Percentiles rank a stretch among this genome's conserved stretches.
phyloP scores from a whole-genome alignment of 345 rosid species.

The Salix viminalis region DNA sequence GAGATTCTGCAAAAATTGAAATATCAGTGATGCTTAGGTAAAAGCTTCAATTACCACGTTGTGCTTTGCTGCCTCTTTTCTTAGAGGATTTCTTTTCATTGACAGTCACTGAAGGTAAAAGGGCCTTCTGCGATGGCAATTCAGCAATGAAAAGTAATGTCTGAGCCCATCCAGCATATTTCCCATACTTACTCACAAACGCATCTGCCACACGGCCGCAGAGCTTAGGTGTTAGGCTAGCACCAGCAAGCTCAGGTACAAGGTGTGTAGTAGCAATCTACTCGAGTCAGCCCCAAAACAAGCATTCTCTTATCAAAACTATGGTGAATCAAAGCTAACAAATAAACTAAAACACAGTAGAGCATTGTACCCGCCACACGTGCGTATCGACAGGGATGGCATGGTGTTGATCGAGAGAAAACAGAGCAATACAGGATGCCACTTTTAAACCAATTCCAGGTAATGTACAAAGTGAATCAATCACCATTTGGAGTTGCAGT shows the following conservation, averaged over 20 bases:
- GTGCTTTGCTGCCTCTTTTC: slow-evolving; percentile 17
- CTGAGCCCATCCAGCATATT: slow-evolving; percentile 97
- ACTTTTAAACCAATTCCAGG: slow-evolving; percentile 96
- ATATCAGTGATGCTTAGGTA: neutral
- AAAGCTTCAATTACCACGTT: slow-evolving; percentile 14
- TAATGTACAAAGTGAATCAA: slow-evolving; percentile 70
- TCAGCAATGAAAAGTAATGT: slow-evolving; percentile 86
- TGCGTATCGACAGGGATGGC: slow-evolving; percentile 96
- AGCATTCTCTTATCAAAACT: neutral
- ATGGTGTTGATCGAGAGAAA: slow-evolving; percentile 88
- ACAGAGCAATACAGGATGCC: slow-evolving; percentile 88
- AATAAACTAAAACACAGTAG: neutral
- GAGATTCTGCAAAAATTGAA: neutral
- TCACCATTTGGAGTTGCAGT: slow-evolving; percentile 52
- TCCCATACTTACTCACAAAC: slow-evolving; percentile 84
- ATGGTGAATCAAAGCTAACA: neutral
- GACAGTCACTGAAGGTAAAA: slow-evolving; percentile 43
- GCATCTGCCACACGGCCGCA: slow-evolving; percentile 75
- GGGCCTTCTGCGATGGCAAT: slow-evolving; percentile 73
- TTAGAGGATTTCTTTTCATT: slow-evolving; percentile 32
- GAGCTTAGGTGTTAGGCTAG: slow-evolving; percentile 66
- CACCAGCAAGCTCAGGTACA: slow-evolving; percentile 80
- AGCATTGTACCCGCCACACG: slow-evolving; percentile 73
- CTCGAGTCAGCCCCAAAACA: slow-evolving; percentile 15
- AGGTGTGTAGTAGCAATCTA: slow-evolving; percentile 80